These are phyloP conservation scores for Solanum hybrid DNA, from an alignment of 305 asterid species.

Conservation along the genomic window DNA sequence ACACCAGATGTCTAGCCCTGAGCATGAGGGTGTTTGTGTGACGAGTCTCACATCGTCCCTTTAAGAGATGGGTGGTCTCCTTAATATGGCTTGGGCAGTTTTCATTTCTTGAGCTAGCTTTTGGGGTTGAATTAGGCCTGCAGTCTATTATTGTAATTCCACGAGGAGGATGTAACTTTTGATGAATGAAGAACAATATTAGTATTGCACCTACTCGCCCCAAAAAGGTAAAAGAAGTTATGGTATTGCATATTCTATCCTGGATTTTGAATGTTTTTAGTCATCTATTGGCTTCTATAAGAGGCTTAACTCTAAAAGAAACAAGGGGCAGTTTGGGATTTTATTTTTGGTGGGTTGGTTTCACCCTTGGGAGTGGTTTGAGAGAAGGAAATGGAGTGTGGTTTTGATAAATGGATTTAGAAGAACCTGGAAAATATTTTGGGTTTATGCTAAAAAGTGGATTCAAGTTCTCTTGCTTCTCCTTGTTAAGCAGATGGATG, in stretches of 20 bases:
- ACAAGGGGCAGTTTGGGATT: neutral
- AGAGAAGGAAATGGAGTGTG: neutral
- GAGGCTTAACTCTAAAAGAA: neutral
- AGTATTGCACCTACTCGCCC: neutral
- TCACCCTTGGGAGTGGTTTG: neutral
- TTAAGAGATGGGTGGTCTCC: neutral
- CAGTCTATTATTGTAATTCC: neutral
- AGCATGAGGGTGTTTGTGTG: neutral
- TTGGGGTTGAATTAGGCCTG: neutral
- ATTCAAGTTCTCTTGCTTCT: constrained; percentile 8
- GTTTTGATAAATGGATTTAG: neutral
- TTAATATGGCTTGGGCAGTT: neutral
- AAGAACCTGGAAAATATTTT: neutral
- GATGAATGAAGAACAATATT: neutral
- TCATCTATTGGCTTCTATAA: neutral
- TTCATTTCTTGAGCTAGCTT: neutral
- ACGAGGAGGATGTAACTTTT: neutral
- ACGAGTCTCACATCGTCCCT: neutral
- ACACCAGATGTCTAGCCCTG: neutral
- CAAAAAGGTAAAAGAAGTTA: neutral
- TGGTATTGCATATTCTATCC: neutral
- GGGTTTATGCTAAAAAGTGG: neutral
- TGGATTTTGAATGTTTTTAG: neutral
- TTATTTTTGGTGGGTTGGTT: neutral
- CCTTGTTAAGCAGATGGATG: constrained; percentile 26